Evolutionary conservation across 306 rosid species (phyloP).

Genomic region (Glycine tomentella): DNA sequence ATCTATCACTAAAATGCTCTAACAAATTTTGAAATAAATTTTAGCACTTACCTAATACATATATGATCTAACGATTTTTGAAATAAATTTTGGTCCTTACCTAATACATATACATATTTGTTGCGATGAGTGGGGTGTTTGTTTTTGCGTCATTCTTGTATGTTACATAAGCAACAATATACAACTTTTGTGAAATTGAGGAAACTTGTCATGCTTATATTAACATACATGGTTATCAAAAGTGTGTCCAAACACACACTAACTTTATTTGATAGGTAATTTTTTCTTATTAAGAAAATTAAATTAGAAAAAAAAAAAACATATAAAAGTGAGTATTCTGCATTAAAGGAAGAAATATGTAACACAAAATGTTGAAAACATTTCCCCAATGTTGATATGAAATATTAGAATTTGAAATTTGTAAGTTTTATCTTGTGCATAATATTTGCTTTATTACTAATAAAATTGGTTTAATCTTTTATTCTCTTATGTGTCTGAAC

Average conservation of each 20-base stretch:
- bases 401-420: constrained; percentile 28
- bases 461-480: background rate
- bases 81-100: background rate
- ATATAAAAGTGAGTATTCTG: background rate
- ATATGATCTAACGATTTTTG: constrained; percentile 18
- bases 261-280: too few relatives aligned
- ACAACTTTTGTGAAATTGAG: background rate
- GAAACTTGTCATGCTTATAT: background rate
- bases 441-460: background rate
- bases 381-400: constrained; percentile 13
- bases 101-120: too few relatives aligned
- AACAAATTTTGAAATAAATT: constrained; percentile 1
- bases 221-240: background rate
- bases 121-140: background rate
- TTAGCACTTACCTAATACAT: background rate
- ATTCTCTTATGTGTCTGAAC: constrained; percentile 40
- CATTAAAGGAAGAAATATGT: background rate
- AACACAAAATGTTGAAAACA: background rate
- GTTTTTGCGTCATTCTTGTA: background rate
- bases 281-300: too few relatives aligned
- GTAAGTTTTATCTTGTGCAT: background rate
- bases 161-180: background rate
- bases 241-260: too few relatives aligned
- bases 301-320: background rate
- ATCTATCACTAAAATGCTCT: too few relatives aligned